Evolutionary conservation across 2,329 filamentous ascomycete genomes (phyloP).

Genomic region (Apiospora kogelbergensis): DNA sequence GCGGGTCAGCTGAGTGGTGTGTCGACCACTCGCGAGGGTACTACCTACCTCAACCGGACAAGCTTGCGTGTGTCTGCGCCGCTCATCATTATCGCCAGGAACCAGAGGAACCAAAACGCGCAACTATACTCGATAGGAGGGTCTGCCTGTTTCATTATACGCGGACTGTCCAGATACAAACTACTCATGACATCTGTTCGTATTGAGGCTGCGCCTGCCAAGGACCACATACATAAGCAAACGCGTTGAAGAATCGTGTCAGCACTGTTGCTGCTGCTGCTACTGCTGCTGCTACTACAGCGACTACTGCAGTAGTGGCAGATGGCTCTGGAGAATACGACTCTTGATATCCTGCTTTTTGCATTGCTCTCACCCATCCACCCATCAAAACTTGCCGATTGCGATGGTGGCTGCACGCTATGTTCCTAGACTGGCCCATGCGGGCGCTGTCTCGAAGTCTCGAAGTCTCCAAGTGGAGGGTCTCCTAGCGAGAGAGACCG

Average conservation of each 20-base stretch:
- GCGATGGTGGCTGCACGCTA: slow-evolving; percentile 5
- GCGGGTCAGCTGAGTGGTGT: not conserved
- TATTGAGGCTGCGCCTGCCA: not conserved
- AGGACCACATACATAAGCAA: too few relatives aligned
- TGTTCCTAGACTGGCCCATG: slow-evolving; percentile 1
- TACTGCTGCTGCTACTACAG: not conserved
- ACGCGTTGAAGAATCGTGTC: not conserved
- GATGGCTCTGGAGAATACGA: not conserved
- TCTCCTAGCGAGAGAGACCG: not conserved
- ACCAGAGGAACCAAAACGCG: not conserved
- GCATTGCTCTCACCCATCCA: not conserved
- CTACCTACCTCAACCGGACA: not conserved
- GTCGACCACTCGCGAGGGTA: not conserved
- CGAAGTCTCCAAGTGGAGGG: not conserved
- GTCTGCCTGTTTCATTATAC: not conserved
- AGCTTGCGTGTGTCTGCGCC: not conserved
- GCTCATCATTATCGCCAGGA: not conserved
- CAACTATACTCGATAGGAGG: not conserved
- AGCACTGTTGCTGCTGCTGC: not conserved
- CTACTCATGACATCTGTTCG: not conserved
- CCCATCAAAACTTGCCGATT: not conserved
- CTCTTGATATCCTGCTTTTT: not conserved
- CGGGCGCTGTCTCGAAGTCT: not conserved
- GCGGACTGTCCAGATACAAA: not conserved
- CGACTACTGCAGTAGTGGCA: not conserved